Conservation (phyloP, 768 basidiomycete genomes). For the Lenzites betulinus region DNA sequence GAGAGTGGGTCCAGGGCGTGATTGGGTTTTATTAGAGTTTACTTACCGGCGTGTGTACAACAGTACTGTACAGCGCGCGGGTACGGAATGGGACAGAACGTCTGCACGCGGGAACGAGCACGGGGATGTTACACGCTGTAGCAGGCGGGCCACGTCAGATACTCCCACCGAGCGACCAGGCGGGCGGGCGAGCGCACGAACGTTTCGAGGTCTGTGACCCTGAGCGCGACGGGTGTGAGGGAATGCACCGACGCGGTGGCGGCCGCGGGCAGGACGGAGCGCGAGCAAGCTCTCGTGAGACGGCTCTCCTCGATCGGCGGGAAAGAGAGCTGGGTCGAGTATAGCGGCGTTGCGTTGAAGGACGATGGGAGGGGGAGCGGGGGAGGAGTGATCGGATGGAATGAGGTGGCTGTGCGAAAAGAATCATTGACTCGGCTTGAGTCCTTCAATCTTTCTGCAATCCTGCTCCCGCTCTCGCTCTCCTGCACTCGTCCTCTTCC, state of each 20-base stretch:
- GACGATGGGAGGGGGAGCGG: not conserved
- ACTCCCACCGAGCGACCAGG: slow-evolving; percentile 2
- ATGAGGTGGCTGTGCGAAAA: not conserved
- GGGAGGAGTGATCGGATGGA: not conserved
- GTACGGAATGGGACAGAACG: not conserved
- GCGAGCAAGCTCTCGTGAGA: not conserved
- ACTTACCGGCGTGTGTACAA: not conserved
- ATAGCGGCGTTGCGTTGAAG: not conserved
- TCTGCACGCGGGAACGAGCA: not conserved
- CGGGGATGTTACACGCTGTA: not conserved
- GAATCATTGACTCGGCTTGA: not conserved
- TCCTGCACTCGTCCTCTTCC: not conserved
- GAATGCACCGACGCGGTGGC: not conserved
- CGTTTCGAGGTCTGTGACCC: not conserved
- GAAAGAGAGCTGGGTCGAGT: not conserved
- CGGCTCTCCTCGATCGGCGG: not conserved
- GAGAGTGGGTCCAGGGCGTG: not conserved
- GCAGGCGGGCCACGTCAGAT: slow-evolving; percentile 1
- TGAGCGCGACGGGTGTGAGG: not conserved
- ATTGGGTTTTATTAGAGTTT: slow-evolving; percentile 8
- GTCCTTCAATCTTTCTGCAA: too few species aligned
- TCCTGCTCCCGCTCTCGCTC: not conserved
- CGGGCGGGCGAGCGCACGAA: not conserved
- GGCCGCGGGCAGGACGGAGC: not conserved
- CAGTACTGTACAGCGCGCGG: not conserved